phyloP scores from a whole-genome alignment of 371 early-diverging fungal genomes.

The Chytridiales sp. region DNA sequence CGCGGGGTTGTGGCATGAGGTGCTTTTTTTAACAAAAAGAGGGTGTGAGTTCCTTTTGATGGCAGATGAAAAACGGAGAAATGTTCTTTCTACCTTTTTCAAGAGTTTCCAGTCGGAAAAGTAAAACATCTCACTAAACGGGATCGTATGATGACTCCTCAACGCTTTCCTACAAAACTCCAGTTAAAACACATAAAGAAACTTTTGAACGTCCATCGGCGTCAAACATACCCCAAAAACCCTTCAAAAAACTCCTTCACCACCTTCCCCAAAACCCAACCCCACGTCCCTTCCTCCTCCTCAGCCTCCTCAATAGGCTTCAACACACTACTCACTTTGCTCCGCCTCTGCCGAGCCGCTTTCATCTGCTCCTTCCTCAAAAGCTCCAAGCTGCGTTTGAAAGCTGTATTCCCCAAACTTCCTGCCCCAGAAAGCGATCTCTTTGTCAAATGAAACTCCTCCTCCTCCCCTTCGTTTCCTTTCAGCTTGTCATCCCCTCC shows the following conservation, averaged over 20 bases:
- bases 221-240: not conserved
- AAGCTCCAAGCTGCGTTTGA: too few species aligned
- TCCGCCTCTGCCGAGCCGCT: too few species aligned
- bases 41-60: not conserved
- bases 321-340: too few species aligned
- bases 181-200: not conserved
- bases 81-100: conserved; percentile 52
- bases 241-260: conserved; percentile 1
- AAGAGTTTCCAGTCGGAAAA: conserved; percentile 67
- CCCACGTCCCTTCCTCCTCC: too few species aligned
- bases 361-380: too few species aligned
- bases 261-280: too few species aligned
- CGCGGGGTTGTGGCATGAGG: conserved; percentile 81
- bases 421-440: too few species aligned
- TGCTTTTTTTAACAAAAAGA: conserved; percentile 50
- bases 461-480: too few species aligned
- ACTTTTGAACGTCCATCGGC: conserved; percentile 6
- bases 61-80: not conserved
- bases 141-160: conserved; percentile 53
- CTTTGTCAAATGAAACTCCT: too few species aligned
- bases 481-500: too few species aligned
- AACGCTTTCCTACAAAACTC: conserved; percentile 38
- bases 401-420: too few species aligned
- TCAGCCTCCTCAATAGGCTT: too few species aligned
- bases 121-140: conserved; percentile 74